Conservation (phyloP, 1,284 basidiomycete species). For the Apiotrichum gracile region DNA sequence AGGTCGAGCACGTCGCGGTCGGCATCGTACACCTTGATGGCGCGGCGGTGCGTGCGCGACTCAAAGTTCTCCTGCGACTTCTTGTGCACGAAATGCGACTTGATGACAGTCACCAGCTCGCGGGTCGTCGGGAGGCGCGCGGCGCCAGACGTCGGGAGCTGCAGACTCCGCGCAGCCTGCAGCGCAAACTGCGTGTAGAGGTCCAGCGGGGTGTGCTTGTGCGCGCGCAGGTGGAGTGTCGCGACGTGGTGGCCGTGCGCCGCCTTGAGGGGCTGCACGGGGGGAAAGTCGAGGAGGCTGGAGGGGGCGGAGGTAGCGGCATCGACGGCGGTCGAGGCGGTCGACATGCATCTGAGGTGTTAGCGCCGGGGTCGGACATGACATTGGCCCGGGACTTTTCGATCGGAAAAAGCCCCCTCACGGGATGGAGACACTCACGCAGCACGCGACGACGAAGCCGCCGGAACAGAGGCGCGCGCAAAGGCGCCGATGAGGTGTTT, state of each 20-base stretch:
- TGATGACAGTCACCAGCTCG: slow-evolving; percentile 77
- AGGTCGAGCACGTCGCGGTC: slow-evolving; percentile 70
- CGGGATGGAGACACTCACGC: slow-evolving; percentile 1
- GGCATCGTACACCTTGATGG: slow-evolving; percentile 87
- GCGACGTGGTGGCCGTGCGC: slow-evolving; percentile 74
- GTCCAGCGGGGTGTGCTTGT: slow-evolving; percentile 62
- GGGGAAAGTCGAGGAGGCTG: slow-evolving; percentile 2
- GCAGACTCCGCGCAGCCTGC: slow-evolving; percentile 75
- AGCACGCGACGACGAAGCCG: slow-evolving; percentile 9
- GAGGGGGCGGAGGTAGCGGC: neutral
- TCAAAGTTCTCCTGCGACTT: slow-evolving; percentile 96
- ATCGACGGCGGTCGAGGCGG: neutral
- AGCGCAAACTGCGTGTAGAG: slow-evolving; percentile 79
- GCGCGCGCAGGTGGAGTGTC: slow-evolving; percentile 73
- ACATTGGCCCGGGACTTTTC: neutral
- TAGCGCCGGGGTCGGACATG: neutral
- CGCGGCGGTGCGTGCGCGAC: slow-evolving; percentile 71
- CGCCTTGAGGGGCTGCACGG: slow-evolving; percentile 14
- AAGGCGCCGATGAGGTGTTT: slow-evolving; percentile 11
- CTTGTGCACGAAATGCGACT: slow-evolving; percentile 86
- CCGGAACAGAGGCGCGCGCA: slow-evolving; percentile 1
- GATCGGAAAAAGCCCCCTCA: neutral
- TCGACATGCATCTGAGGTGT: neutral
- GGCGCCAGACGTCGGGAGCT: slow-evolving; percentile 70
- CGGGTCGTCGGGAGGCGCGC: slow-evolving; percentile 69